phyloP scores from a whole-genome alignment of 208 protist species.

The Leishmania martiniquensis region DNA sequence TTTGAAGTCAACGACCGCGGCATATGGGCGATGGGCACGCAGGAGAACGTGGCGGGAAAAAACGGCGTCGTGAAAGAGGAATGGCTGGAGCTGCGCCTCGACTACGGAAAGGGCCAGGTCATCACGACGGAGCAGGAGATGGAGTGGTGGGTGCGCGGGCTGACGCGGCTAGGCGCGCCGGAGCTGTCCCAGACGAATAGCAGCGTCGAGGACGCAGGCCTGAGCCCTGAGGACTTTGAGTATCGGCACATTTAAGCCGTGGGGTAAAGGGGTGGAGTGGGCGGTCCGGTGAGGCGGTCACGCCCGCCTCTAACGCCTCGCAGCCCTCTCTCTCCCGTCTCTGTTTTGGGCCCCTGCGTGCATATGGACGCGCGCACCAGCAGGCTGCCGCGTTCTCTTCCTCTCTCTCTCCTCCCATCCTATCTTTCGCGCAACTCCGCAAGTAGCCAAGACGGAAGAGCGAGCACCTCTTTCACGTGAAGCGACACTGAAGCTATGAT shows the following conservation, averaged over 20 bases:
- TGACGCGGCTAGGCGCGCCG: constrained; percentile 82
- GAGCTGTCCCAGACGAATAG: constrained; percentile 85
- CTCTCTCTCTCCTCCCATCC: too few species aligned
- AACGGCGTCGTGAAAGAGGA: constrained; percentile 66
- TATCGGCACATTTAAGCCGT: constrained; percentile 74
- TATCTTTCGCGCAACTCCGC: too few species aligned
- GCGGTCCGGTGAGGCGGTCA: too few species aligned
- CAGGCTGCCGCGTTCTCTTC: too few species aligned
- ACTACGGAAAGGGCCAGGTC: constrained; percentile 84
- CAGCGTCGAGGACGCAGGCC: constrained; percentile 74
- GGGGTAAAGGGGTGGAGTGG: not conserved
- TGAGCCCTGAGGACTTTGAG: constrained; percentile 85
- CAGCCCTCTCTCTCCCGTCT: too few species aligned
- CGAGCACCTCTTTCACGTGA: too few species aligned
- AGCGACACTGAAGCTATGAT: too few species aligned
- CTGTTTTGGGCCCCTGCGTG: not conserved
- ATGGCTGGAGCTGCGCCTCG: constrained; percentile 83
- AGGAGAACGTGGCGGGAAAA: constrained; percentile 67
- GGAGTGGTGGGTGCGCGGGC: constrained; percentile 90
- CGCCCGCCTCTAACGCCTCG: too few species aligned
- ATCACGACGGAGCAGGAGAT: constrained; percentile 89
- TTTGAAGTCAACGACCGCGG: constrained; percentile 82
- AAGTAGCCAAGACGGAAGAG: too few species aligned
- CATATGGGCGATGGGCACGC: constrained; percentile 88
- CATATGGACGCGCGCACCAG: not conserved